Conservation (phyloP, 2,329 filamentous ascomycete genomes). For the Neonectria magnoliae region DNA sequence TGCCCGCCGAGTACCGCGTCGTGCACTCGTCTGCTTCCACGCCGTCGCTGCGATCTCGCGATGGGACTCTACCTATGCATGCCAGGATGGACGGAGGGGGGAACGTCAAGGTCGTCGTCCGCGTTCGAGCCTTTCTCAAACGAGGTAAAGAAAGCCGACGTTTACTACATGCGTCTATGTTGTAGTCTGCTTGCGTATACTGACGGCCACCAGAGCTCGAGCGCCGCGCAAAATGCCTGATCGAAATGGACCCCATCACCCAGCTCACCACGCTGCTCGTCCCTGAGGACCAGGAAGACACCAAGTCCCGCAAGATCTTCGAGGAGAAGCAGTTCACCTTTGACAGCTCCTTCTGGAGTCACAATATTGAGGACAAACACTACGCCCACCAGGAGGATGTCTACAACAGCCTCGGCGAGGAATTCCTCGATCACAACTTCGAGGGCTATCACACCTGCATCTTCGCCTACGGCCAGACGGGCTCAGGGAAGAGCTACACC, state of each 20-base stretch:
- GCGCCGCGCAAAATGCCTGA: constrained; percentile 82
- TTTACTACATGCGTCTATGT: too few species aligned
- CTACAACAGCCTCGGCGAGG: constrained; percentile 92
- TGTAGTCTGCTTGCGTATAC: background rate
- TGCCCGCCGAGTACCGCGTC: constrained; percentile 53
- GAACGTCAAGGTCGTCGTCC: constrained; percentile 85
- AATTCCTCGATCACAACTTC: constrained; percentile 99
- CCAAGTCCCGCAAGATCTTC: constrained; percentile 75
- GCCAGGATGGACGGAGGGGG: constrained; percentile 71
- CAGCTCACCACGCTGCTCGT: constrained; percentile 85
- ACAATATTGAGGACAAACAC: constrained; percentile 79
- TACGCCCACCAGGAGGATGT: constrained; percentile 94
- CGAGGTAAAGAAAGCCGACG: constrained; percentile 64
- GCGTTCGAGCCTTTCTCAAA: constrained; percentile 81
- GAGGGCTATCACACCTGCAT: constrained; percentile 99
- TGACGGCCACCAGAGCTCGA: constrained; percentile 72
- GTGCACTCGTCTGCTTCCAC: constrained; percentile 78
- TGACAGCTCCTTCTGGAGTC: constrained; percentile 98
- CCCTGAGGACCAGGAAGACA: constrained; percentile 66
- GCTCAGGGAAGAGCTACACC: constrained; percentile 97
- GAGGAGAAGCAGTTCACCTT: constrained; percentile 96
- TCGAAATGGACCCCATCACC: constrained; percentile 88
- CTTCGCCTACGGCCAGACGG: constrained; percentile 97
- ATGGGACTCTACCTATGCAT: constrained; percentile 69
- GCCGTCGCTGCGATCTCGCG: constrained; percentile 78